Conservation (phyloP, 495 filamentous ascomycete species). For the Xylaria intraflava region DNA sequence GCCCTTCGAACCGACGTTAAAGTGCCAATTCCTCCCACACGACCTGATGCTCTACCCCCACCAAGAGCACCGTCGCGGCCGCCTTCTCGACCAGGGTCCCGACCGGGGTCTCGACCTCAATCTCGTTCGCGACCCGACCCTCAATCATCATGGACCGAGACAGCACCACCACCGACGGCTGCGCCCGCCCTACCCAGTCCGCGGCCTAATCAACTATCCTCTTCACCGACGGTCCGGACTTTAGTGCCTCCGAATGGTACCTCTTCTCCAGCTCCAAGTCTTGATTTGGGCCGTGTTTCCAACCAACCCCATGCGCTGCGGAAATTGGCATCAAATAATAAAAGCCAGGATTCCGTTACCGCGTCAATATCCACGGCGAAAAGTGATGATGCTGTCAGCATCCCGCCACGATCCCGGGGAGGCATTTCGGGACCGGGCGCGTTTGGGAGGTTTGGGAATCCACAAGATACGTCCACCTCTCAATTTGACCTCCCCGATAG, state of each 20-base stretch:
- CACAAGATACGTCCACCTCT: conserved; percentile 29
- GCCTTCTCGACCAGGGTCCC: conserved; percentile 3
- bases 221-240: conserved; percentile 25
- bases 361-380: conserved; percentile 34
- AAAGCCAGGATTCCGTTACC: conserved; percentile 51
- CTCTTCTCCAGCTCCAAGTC: conserved; percentile 38
- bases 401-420: conserved; percentile 44
- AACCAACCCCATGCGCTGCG: conserved; percentile 38
- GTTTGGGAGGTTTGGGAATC: conserved; percentile 31
- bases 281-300: conserved; percentile 39
- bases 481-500: conserved; percentile 44
- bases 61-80: conserved; percentile 15
- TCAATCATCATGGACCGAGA: conserved; percentile 2
- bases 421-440: conserved; percentile 34
- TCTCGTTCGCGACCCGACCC: conserved; percentile 12
- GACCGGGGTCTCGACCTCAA: conserved; percentile 5
- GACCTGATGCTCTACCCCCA: conserved; percentile 15
- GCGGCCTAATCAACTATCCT: conserved; percentile 16
- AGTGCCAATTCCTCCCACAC: conserved; percentile 17
- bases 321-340: conserved; percentile 42
- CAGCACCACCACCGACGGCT: not conserved
- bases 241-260: conserved; percentile 30
- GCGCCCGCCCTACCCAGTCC: conserved; percentile 10
- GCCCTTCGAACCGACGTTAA: conserved; percentile 25
- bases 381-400: conserved; percentile 41